Evolutionary conservation across 164 flowering plant genomes (phyloP).

Genomic region (Buxus sempervirens): DNA sequence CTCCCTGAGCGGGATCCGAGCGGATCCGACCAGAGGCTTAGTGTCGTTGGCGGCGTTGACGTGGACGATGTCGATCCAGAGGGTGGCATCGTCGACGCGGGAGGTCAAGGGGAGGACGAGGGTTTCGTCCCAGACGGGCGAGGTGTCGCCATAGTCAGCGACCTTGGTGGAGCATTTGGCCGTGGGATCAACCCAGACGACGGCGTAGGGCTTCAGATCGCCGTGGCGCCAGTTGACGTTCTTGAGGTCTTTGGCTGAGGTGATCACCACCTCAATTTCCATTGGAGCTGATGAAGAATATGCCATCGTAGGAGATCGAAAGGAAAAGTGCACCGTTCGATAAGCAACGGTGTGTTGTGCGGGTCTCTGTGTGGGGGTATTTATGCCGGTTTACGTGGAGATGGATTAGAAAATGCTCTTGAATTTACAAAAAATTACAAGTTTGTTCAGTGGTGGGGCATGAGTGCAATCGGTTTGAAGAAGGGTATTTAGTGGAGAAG

Average conservation of each 20-base stretch:
- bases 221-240: slow-evolving; percentile 93
- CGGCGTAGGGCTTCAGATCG: slow-evolving; percentile 62
- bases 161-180: slow-evolving; percentile 53
- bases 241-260: slow-evolving; percentile 69
- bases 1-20: slow-evolving; percentile 38
- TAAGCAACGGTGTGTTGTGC: too few species aligned
- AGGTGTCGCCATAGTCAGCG: slow-evolving; percentile 55
- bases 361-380: too few species aligned
- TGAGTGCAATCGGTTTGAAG: too few species aligned
- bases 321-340: too few species aligned
- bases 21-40: slow-evolving; percentile 65
- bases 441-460: too few species aligned
- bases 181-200: slow-evolving; percentile 64
- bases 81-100: slow-evolving; percentile 44
- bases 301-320: slow-evolving; percentile 26
- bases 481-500: too few species aligned
- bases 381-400: too few species aligned
- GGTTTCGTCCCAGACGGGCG: slow-evolving; percentile 56
- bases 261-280: slow-evolving; percentile 52
- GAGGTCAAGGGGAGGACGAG: slow-evolving; percentile 47
- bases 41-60: slow-evolving; percentile 36
- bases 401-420: too few species aligned
- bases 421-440: too few species aligned
- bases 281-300: slow-evolving; percentile 15
- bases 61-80: slow-evolving; percentile 63